Conservation (phyloP, 1,284 basidiomycete species). For the Ceratobasidium sp. region DNA sequence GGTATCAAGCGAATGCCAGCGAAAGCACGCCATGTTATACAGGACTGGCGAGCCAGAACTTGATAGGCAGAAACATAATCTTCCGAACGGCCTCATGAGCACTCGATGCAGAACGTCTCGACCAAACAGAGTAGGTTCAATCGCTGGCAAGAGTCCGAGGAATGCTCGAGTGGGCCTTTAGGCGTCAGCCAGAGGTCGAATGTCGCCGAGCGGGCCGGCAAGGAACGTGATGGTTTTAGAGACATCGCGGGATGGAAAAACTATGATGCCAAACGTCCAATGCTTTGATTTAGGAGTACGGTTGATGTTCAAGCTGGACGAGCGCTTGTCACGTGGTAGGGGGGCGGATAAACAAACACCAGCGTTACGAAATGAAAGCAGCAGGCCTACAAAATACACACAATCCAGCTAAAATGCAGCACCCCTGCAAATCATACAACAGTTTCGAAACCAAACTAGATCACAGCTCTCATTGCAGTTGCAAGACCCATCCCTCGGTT, state of each 20-base stretch:
- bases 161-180: neutral
- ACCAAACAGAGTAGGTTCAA: neutral
- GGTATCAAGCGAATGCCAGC: neutral
- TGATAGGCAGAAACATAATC: slow-evolving; percentile 5
- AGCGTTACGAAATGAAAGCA: neutral
- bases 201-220: neutral
- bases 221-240: too few relatives aligned
- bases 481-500: slow-evolving; percentile 13
- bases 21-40: neutral
- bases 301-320: neutral
- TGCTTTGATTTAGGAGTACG: neutral
- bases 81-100: slow-evolving; percentile 2
- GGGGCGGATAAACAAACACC: neutral
- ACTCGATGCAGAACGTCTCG: neutral
- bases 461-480: slow-evolving; percentile 22
- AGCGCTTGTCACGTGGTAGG: neutral
- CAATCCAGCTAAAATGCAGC: neutral
- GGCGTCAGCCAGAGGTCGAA: neutral
- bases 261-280: neutral
- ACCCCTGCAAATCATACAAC: neutral
- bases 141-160: neutral
- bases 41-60: neutral
- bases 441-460: neutral
- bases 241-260: neutral
- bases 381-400: neutral